Percentiles rank a stretch among this genome's conserved stretches.
Evolutionary conservation across 805 yeast genomes (phyloP).

Genomic region (Starmerella sp.): DNA sequence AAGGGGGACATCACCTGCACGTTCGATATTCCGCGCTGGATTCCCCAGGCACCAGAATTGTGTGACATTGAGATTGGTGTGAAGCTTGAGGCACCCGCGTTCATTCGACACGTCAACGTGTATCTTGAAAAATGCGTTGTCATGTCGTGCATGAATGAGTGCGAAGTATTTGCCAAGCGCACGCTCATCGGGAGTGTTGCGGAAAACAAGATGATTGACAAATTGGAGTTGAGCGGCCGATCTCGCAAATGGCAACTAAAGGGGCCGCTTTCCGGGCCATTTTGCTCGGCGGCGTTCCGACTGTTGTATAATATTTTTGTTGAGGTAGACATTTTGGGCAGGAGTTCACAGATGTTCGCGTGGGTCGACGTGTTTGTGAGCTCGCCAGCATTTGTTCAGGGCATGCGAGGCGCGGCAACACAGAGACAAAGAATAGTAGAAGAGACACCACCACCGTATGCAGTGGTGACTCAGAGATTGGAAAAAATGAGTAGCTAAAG

Average conservation of each 20-base stretch:
- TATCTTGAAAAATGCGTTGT: not conserved
- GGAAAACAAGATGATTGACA: not conserved
- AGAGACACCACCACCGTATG: no score
- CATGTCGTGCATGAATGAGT: not conserved
- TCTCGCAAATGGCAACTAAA: not conserved
- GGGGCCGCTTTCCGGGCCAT: not conserved
- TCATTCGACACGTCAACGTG: not conserved
- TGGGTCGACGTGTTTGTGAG: not conserved
- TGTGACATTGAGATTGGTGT: not conserved
- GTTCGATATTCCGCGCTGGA: not conserved
- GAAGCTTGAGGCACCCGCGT: not conserved
- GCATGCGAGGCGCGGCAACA: no score
- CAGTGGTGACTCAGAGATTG: no score
- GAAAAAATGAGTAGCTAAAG: no score
- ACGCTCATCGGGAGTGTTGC: not conserved
- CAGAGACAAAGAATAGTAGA: no score
- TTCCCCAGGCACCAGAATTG: not conserved
- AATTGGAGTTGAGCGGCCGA: not conserved
- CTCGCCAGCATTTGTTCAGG: not conserved
- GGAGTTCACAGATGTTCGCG: not conserved
- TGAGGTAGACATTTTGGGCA: not conserved
- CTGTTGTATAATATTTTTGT: not conserved
- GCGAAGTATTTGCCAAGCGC: not conserved
- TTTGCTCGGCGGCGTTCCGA: not conserved
- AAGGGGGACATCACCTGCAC: not conserved